These are phyloP conservation scores for Rugonectria rugulosa DNA, from an alignment of 2,329 filamentous ascomycete genomes.

Conservation along the genomic window DNA sequence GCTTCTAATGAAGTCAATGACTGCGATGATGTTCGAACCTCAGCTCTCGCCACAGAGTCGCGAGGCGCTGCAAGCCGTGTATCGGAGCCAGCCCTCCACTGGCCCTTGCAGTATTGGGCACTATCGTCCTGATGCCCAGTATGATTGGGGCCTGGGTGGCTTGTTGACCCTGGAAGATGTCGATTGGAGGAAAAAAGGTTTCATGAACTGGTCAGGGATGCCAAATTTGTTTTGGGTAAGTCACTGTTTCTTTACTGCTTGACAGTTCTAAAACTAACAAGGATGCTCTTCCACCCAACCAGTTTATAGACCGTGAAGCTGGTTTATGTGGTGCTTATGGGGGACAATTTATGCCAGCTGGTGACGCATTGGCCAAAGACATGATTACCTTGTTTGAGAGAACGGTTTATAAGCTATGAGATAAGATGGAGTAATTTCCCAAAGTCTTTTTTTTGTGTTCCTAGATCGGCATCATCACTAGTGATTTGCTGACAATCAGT, in stretches of 20 bases:
- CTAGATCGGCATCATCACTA: too few species aligned
- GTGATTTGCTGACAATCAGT: too few species aligned
- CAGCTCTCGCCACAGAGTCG: not conserved
- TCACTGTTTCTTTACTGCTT: too few species aligned
- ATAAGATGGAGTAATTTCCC: too few species aligned
- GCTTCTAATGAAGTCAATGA: not conserved
- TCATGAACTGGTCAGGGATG: not conserved
- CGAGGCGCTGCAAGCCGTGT: conserved; percentile 2
- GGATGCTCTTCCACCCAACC: not conserved
- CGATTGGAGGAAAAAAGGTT: conserved; percentile 5
- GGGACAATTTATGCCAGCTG: not conserved
- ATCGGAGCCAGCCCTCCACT: not conserved
- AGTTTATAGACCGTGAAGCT: not conserved
- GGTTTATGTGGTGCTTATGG: not conserved
- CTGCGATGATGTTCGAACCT: not conserved
- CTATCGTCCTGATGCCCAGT: not conserved
- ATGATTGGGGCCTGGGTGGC: conserved; percentile 1
- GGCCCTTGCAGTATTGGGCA: not conserved
- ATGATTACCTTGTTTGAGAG: not conserved
- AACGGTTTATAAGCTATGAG: not conserved
- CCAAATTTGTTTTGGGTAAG: conserved; percentile 1
- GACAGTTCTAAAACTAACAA: not conserved
- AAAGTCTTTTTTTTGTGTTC: too few species aligned
- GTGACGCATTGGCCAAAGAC: not conserved
- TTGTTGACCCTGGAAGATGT: not conserved